phyloP scores from a whole-genome alignment of 169 alveolate genomes.

The Cryptosporidium baileyi region DNA sequence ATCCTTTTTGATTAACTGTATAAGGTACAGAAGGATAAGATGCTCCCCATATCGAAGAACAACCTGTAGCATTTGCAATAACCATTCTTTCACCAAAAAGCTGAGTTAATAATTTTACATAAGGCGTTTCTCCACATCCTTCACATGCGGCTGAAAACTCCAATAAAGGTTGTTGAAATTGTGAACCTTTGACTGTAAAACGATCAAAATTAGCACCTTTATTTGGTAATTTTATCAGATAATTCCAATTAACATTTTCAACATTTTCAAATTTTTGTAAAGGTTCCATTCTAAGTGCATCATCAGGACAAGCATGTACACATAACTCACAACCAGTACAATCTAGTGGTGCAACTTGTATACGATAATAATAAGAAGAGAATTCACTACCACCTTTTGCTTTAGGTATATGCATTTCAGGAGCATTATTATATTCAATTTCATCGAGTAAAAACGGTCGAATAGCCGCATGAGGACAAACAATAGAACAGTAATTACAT shows the following conservation, averaged over 20 bases:
- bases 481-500: slow-evolving; percentile 76
- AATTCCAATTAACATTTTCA: slow-evolving; percentile 74
- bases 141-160: slow-evolving; percentile 81
- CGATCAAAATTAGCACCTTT: slow-evolving; percentile 73
- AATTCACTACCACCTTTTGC: slow-evolving; percentile 74
- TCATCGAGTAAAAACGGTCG: slow-evolving; percentile 75
- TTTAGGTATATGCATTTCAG: slow-evolving; percentile 69
- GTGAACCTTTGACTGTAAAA: slow-evolving; percentile 76
- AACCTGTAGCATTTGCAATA: slow-evolving; percentile 80
- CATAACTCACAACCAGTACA: slow-evolving; percentile 81
- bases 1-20: slow-evolving; percentile 72
- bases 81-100: slow-evolving; percentile 76
- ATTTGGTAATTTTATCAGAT: slow-evolving; percentile 70
- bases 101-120: slow-evolving; percentile 77
- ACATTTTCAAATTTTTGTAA: slow-evolving; percentile 50
- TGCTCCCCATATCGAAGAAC: slow-evolving; percentile 80
- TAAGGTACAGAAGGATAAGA: slow-evolving; percentile 76
- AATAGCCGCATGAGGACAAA: slow-evolving; percentile 78
- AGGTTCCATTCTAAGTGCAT: slow-evolving; percentile 73
- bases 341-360: slow-evolving; percentile 77
- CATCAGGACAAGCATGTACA: slow-evolving; percentile 78
- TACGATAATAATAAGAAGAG: slow-evolving; percentile 74
- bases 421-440: slow-evolving; percentile 71
- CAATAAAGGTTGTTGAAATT: slow-evolving; percentile 75
- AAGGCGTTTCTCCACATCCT: slow-evolving; percentile 82